A percentile compares a stretch with the other conserved stretches of the same genome.
phyloP scores from a whole-genome alignment of 805 yeast species.

The Wickerhamiella parazyma region DNA sequence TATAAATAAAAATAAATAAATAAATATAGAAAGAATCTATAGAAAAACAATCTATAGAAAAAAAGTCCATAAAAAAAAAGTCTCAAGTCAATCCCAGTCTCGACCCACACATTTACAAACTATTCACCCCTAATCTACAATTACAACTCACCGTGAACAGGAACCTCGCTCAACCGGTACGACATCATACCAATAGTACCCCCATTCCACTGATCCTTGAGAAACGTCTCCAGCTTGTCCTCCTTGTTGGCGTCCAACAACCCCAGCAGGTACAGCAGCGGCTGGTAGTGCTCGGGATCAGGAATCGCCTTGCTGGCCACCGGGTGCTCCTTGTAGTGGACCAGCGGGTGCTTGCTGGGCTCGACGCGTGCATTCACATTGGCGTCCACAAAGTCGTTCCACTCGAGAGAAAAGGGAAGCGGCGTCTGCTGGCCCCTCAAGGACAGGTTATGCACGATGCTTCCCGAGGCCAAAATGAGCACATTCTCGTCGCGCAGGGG shows the following conservation, averaged over 20 bases:
- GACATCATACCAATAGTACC: neutral
- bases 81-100: too few relatives aligned
- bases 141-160: neutral
- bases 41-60: too few relatives aligned
- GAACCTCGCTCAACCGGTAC: neutral
- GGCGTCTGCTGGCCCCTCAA: neutral
- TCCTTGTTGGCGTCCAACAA: constrained; percentile 17
- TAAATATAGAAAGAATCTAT: too few relatives aligned
- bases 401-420: constrained; percentile 21
- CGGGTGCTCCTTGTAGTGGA: constrained; percentile 16
- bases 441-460: constrained; percentile 55
- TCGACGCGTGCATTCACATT: neutral
- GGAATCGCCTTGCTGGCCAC: constrained; percentile 41
- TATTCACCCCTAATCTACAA: too few relatives aligned
- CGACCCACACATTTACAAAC: too few relatives aligned
- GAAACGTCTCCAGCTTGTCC: constrained; percentile 15
- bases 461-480: constrained; percentile 48
- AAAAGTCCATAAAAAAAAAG: neutral
- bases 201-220: neutral
- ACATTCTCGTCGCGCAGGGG: constrained; percentile 40
- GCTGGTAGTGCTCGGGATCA: constrained; percentile 49
- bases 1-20: too few relatives aligned
- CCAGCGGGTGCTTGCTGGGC: constrained; percentile 23
- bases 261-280: constrained; percentile 16
- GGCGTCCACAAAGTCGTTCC: constrained; percentile 28